phyloP scores from a whole-genome alignment of 257 asterid species.

The Nicotiana benthamiana region DNA sequence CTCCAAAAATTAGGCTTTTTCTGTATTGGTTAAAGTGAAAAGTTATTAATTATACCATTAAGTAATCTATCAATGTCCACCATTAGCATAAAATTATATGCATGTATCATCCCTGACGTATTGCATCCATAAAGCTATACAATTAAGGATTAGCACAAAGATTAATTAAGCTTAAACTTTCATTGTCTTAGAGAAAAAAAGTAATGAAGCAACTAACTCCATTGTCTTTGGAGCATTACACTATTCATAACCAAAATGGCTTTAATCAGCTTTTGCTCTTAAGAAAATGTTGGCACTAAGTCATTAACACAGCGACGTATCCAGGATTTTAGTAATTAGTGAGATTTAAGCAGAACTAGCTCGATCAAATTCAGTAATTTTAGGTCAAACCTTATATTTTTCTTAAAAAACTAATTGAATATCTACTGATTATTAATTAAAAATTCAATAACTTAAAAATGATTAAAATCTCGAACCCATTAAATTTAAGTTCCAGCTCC shows the following conservation, averaged over 20 bases:
- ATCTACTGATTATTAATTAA: too few relatives aligned
- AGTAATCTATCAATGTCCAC: constrained; percentile 6
- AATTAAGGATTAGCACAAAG: background rate
- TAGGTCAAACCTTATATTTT: too few relatives aligned
- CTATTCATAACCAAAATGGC: background rate
- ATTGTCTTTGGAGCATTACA: constrained; percentile 7
- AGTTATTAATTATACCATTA: background rate
- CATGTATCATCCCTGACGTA: background rate
- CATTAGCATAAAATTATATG: constrained; percentile 10
- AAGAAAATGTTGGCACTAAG: background rate
- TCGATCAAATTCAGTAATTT: too few relatives aligned
- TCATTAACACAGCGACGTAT: too few relatives aligned
- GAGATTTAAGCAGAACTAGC: too few relatives aligned
- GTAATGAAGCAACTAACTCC: constrained; percentile 9
- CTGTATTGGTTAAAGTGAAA: constrained; percentile 7
- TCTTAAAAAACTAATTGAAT: too few relatives aligned
- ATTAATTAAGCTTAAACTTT: constrained; percentile 1
- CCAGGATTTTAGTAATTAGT: too few relatives aligned
- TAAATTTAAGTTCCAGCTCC: too few relatives aligned
- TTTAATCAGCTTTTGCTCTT: background rate
- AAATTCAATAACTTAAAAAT: too few relatives aligned
- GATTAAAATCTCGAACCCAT: too few relatives aligned
- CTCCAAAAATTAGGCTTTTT: constrained; percentile 33
- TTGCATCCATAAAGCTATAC: constrained; percentile 3
- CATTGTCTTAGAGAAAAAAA: background rate